phyloP scores from a whole-genome alignment of 2,329 filamentous ascomycete species.

The Cryphonectria japonica region DNA sequence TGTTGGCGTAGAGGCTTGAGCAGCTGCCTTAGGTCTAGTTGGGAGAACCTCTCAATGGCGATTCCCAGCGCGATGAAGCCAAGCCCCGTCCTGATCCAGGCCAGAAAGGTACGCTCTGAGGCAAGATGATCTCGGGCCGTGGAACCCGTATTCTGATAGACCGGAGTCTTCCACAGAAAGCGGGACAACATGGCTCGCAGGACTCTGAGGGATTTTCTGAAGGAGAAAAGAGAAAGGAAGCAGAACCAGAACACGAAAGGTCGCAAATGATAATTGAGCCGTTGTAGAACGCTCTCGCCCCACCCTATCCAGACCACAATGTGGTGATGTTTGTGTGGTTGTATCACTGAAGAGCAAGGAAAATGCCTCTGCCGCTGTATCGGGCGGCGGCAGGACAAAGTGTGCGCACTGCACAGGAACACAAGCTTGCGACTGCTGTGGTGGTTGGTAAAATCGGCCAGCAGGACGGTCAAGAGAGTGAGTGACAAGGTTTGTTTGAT shows the following conservation, averaged over 20 bases:
- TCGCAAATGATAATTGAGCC: background rate
- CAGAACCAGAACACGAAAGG: background rate
- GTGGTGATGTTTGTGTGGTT: background rate
- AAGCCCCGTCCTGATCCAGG: conserved; percentile 55
- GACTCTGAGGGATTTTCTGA: background rate
- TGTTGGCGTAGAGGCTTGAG: conserved; percentile 34
- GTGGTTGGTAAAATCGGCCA: background rate
- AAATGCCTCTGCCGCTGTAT: background rate
- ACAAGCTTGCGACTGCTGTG: conserved; percentile 5
- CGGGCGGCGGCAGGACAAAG: background rate
- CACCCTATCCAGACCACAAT: background rate
- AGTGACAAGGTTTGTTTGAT: background rate
- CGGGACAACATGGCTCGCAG: conserved; percentile 23
- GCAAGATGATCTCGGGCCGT: conserved; percentile 57
- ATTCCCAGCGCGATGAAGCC: conserved; percentile 57
- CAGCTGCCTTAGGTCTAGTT: conserved; percentile 44
- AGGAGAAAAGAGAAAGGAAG: background rate
- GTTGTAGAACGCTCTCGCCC: background rate
- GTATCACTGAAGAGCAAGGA: background rate
- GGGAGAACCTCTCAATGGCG: conserved; percentile 51
- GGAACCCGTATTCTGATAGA: conserved; percentile 50
- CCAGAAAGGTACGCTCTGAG: conserved; percentile 56
- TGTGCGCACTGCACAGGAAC: background rate
- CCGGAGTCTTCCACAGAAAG: conserved; percentile 32
- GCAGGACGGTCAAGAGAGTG: background rate